Percentiles rank a stretch among this genome's conserved stretches.
Evolutionary conservation across 2,329 filamentous ascomycete genomes (phyloP).

Genomic region (Xenoacremonium recifei): DNA sequence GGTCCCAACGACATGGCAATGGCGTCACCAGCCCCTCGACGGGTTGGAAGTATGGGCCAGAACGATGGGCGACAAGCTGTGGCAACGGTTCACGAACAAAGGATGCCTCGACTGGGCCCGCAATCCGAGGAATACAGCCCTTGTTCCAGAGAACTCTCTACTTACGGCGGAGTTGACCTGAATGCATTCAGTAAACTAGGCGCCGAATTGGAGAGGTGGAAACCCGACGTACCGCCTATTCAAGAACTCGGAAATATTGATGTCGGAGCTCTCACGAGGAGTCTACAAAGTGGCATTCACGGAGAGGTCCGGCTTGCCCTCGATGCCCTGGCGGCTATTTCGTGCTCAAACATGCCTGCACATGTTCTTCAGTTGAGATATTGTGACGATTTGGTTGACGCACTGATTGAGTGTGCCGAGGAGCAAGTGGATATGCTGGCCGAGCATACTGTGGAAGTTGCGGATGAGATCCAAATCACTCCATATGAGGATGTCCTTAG

Average conservation of each 20-base stretch:
- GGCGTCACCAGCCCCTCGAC: conserved; percentile 43
- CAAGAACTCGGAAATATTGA: conserved; percentile 85
- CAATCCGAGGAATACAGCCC: conserved; percentile 56
- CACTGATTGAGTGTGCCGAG: conserved; percentile 86
- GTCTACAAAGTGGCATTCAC: conserved; percentile 85
- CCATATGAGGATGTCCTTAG: conserved; percentile 87
- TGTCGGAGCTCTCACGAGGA: conserved; percentile 83
- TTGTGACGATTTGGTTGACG: conserved; percentile 87
- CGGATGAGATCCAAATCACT: conserved; percentile 78
- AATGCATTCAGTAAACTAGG: conserved; percentile 63
- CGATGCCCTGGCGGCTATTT: conserved; percentile 73
- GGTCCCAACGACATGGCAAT: conserved; percentile 38
- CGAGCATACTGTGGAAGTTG: conserved; percentile 81
- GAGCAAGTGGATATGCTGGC: conserved; percentile 82
- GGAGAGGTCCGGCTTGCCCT: conserved; percentile 87
- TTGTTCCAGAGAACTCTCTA: conserved; percentile 52
- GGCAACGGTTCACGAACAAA: conserved; percentile 24
- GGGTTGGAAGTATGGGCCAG: conserved; percentile 41
- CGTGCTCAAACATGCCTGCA: conserved; percentile 60
- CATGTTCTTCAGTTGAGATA: conserved; percentile 66
- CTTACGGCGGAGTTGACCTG: conserved; percentile 72
- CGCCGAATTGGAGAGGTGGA: conserved; percentile 63
- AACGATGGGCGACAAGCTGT: conserved; percentile 28
- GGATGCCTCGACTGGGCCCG: conserved; percentile 37
- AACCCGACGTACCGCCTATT: conserved; percentile 72